Evolutionary conservation across 73 alveolate species (phyloP).

Genomic region (Stentor roeselii): DNA sequence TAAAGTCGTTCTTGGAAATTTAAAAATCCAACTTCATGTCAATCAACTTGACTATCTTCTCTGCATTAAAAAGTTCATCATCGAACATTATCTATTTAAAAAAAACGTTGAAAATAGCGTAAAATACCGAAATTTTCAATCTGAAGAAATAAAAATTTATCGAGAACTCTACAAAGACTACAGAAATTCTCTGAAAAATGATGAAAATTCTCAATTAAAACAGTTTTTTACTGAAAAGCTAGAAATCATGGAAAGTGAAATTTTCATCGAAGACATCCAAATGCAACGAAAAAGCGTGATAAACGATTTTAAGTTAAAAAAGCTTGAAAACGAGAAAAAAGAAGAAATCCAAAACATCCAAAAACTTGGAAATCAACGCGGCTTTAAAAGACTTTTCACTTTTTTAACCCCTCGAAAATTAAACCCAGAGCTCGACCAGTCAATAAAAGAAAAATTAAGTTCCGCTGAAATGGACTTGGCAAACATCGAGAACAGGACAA

Average conservation of each 20-base stretch:
- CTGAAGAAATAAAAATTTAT: constrained; percentile 37
- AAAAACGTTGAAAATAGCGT: constrained; percentile 30
- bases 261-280: neutral
- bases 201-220: neutral
- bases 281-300: neutral
- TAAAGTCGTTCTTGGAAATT: neutral
- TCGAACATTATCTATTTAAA: constrained; percentile 31
- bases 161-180: neutral
- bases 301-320: neutral
- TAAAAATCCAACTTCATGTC: neutral
- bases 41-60: constrained; percentile 33
- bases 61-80: constrained; percentile 33
- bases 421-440: neutral
- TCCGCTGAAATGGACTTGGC: neutral
- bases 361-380: neutral
- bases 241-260: neutral
- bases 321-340: neutral
- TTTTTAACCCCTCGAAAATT: neutral
- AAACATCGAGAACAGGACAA: neutral
- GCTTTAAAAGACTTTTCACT: neutral
- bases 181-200: neutral
- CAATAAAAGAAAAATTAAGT: neutral
- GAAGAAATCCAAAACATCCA: neutral
- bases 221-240: neutral
- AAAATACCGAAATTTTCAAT: constrained; percentile 19